phyloP scores from a whole-genome alignment of 192 early-diverging fungal species.

The Chytriomyces sp. region DNA sequence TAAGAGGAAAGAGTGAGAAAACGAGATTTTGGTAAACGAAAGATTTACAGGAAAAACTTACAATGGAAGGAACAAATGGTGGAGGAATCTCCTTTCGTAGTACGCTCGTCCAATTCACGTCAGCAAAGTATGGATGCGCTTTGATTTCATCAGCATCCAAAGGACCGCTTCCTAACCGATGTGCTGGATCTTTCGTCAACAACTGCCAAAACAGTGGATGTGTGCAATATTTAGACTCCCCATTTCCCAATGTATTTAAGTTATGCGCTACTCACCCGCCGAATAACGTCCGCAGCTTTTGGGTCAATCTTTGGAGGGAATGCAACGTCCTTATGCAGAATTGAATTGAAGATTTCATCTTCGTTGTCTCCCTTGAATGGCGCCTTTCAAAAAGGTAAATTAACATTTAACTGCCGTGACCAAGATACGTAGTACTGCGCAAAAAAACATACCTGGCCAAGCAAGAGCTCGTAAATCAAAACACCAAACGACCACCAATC shows the following conservation, averaged over 20 bases:
- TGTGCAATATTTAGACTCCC: neutral
- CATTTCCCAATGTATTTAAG: constrained; percentile 30
- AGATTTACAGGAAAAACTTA: constrained; percentile 48
- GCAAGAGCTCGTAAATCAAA: constrained; percentile 66
- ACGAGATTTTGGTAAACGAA: neutral
- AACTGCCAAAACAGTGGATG: constrained; percentile 49
- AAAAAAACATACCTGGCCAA: constrained; percentile 38
- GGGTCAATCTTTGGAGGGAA: constrained; percentile 91
- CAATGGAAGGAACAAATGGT: constrained; percentile 89
- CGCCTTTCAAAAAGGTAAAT: constrained; percentile 64
- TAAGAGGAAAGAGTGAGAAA: neutral
- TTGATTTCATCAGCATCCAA: constrained; percentile 90
- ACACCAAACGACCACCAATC: constrained; percentile 97
- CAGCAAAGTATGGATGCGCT: constrained; percentile 84
- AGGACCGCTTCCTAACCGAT: constrained; percentile 82
- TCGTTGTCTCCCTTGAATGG: constrained; percentile 97
- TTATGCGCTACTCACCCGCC: constrained; percentile 60
- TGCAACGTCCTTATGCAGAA: constrained; percentile 91
- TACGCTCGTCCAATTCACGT: constrained; percentile 89
- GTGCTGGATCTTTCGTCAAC: constrained; percentile 83
- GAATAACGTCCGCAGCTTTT: constrained; percentile 89
- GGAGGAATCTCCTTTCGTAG: constrained; percentile 82
- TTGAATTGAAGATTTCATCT: constrained; percentile 97
- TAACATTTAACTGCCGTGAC: neutral
- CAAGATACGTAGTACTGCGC: neutral